Evolutionary conservation across 192 early-diverging fungal species (phyloP), one percentile per base, ranked within the genome.

Genomic region (Backusella circina): DNA sequence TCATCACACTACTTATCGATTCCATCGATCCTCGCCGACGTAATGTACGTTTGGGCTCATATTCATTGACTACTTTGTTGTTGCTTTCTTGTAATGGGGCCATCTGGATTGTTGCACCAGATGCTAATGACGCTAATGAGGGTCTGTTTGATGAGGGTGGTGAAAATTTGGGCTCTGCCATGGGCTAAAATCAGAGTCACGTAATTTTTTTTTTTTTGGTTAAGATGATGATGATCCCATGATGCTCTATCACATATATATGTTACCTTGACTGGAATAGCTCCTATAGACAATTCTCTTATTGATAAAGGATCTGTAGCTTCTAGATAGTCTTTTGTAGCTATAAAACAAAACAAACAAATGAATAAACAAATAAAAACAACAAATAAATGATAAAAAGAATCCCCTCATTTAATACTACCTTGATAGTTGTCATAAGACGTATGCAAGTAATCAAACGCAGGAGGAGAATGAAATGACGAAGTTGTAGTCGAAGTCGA

Each of bases 1-100:
- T 82, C 80, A 82, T 78, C 5, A 78, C 73, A 26, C 76, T 75
- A 23, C 67, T 71, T 0, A 82, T n/a, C 0, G 80, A 82, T 67
- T 82, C 80, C 1, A 78, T 6, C 1, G 80, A 82, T 31, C 73
- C 73, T 47, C 54, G 70, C 21, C 76, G 67, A 26, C 75, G 44
- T 21, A 67, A 64, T 10, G 73, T 37, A 30, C 64, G 31, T 30
- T 21, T n/a, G 30, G 32, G 41, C 6, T 37, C 68, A 2, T 23
- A 12, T 70, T 41, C 44, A 12, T 70, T 64, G 3, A 18, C 28
- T 30, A 33, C 70, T 30, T 69, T 74, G 74, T 50, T 71, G 61
- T 50, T 71, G 32, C 16, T 64, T 35, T 66, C 57, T 32, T 41
- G 38, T 21, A 54, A 2, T 37, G 76, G 76, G 13, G 76, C 26